Evolutionary conservation across 2,329 filamentous ascomycete genomes (phyloP).

Genomic region (Microdochium bolleyi): DNA sequence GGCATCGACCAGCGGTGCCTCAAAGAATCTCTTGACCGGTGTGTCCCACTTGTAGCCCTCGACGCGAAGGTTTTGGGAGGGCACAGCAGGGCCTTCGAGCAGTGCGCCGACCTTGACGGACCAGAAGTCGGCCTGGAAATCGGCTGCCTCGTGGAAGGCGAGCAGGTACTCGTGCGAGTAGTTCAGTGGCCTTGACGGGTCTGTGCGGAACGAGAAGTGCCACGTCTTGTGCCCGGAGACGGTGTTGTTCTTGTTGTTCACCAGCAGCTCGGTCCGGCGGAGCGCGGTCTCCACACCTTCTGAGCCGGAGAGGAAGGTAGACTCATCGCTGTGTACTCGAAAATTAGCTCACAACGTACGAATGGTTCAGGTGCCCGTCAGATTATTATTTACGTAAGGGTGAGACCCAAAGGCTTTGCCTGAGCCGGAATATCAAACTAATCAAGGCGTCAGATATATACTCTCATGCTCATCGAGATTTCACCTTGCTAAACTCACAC

Average conservation of each 20-base stretch:
- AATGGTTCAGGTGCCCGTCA: not conserved
- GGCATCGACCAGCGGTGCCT: conserved; percentile 1
- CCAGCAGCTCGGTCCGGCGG: conserved; percentile 1
- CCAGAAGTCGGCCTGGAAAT: conserved; percentile 4
- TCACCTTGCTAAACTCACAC: not conserved
- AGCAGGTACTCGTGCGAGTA: conserved; percentile 2
- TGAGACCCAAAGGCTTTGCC: conserved; percentile 1
- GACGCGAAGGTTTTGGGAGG: conserved; percentile 1
- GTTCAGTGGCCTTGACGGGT: conserved; percentile 1
- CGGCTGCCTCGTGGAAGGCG: conserved; percentile 3
- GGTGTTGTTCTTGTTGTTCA: conserved; percentile 1
- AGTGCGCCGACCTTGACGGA: conserved; percentile 1
- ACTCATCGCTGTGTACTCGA: not conserved
- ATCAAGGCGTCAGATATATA: not conserved
- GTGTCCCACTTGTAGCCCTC: conserved; percentile 3
- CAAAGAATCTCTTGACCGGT: conserved; percentile 1
- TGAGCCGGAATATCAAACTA: not conserved
- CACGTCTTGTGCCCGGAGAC: conserved; percentile 3
- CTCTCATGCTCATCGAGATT: not conserved
- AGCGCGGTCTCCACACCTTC: conserved; percentile 3
- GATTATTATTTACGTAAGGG: not conserved
- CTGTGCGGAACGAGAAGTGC: conserved; percentile 2
- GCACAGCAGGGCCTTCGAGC: not conserved
- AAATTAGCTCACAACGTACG: not conserved
- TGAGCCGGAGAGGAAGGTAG: conserved; percentile 1